phyloP scores from a whole-genome alignment of 1,284 basidiomycete genomes.

The Ustilago lituana region DNA sequence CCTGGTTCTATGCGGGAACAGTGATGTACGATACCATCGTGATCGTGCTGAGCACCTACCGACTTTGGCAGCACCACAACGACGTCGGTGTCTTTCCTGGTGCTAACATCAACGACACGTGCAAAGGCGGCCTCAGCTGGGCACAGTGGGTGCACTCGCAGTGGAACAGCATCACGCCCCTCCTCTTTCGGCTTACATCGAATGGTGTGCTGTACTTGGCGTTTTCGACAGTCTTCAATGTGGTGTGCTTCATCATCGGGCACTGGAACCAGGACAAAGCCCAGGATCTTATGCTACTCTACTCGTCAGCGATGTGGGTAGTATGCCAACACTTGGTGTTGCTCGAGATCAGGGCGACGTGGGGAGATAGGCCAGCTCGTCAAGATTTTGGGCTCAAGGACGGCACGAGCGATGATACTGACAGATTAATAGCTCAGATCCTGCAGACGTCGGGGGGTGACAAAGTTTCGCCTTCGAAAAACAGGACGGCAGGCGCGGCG shows the following conservation, averaged over 20 bases:
- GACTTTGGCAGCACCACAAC: conserved; percentile 43
- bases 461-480: conserved; percentile 4
- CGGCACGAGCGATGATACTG: conserved; percentile 14
- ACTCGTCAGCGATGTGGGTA: conserved; percentile 53
- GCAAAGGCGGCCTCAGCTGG: conserved; percentile 4
- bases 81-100: conserved; percentile 13
- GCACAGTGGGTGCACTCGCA: conserved; percentile 15
- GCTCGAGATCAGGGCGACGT: conserved; percentile 46
- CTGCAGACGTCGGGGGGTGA: conserved; percentile 16
- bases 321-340: conserved; percentile 53
- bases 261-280: conserved; percentile 25
- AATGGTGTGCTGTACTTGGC: conserved; percentile 53
- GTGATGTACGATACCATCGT: conserved; percentile 49
- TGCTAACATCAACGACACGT: conserved; percentile 2
- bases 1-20: conserved; percentile 53
- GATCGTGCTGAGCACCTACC: conserved; percentile 43
- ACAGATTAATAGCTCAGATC: conserved; percentile 20
- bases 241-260: conserved; percentile 50
- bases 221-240: conserved; percentile 50
- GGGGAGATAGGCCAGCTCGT: conserved; percentile 7
- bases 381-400: not conserved
- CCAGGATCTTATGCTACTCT: conserved; percentile 50
- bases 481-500: not conserved
- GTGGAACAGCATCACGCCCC: conserved; percentile 43
- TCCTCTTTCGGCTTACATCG: conserved; percentile 43